phyloP scores from a whole-genome alignment of 495 filamentous ascomycete genomes.

The Pyronema omphalodes region DNA sequence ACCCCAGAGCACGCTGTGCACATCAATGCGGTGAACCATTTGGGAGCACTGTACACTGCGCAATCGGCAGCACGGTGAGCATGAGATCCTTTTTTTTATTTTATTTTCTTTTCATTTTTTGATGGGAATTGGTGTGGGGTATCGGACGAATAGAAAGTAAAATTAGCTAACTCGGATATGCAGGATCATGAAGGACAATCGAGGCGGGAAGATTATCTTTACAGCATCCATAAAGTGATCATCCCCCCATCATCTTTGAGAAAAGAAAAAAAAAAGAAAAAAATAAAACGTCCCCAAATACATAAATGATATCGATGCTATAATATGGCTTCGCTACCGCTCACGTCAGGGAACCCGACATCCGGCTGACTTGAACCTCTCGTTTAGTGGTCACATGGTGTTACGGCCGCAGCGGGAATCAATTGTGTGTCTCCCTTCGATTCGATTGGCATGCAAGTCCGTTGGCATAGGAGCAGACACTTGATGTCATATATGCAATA shows the following conservation, averaged over 20 bases:
- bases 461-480: conserved; percentile 11
- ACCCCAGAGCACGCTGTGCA: conserved; percentile 16
- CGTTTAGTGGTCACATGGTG: conserved; percentile 20
- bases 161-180: conserved; percentile 1
- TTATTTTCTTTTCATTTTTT: no score
- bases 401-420: conserved; percentile 23
- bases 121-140: background rate
- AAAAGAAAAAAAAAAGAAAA: no score
- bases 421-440: conserved; percentile 10
- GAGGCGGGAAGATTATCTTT: conserved; percentile 23
- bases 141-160: background rate
- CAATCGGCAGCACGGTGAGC: conserved; percentile 19
- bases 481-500: background rate
- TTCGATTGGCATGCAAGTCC: background rate
- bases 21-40: conserved; percentile 20
- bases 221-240: conserved; percentile 22
- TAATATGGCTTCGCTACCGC: no score
- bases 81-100: background rate
- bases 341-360: no score
- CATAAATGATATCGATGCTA: no score
- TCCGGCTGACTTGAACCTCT: conserved; percentile 4
- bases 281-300: no score
- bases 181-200: conserved; percentile 20
- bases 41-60: conserved; percentile 21
- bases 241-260: no score